Percentiles rank a stretch among this genome's conserved stretches.
Evolutionary conservation across 2,329 filamentous ascomycete species (phyloP).

Genomic region (Cadophora sp.): DNA sequence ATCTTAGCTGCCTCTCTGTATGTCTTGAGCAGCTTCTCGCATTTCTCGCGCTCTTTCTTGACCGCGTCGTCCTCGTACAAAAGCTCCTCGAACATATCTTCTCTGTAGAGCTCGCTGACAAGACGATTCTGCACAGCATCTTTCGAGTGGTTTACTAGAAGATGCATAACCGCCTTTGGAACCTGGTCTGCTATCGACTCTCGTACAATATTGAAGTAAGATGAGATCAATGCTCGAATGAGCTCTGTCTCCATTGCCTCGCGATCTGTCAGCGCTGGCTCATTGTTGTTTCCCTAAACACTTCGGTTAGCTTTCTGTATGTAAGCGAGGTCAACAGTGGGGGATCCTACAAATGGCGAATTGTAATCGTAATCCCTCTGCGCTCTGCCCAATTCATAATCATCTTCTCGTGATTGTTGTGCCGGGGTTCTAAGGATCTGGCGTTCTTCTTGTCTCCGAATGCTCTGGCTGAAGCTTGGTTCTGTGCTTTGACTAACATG

Average conservation of each 20-base stretch:
- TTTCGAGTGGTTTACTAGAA: slow-evolving; percentile 97
- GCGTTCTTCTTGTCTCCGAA: slow-evolving; percentile 71
- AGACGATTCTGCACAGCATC: slow-evolving; percentile 97
- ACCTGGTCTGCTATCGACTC: slow-evolving; percentile 99
- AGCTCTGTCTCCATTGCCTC: slow-evolving; percentile 98
- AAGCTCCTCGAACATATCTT: slow-evolving; percentile 87
- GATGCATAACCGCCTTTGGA: slow-evolving; percentile 98
- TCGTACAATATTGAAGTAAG: slow-evolving; percentile 98
- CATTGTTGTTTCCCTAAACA: slow-evolving; percentile 63
- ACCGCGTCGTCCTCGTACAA: slow-evolving; percentile 97
- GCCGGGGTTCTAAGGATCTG: slow-evolving; percentile 51
- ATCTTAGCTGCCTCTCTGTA: slow-evolving; percentile 99
- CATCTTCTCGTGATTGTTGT: slow-evolving; percentile 56
- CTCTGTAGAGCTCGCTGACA: slow-evolving; percentile 94
- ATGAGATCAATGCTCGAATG: slow-evolving; percentile 94
- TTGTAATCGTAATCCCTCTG: slow-evolving; percentile 50
- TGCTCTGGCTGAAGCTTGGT: slow-evolving; percentile 82
- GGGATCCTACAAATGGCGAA: slow-evolving; percentile 54
- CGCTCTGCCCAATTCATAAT: slow-evolving; percentile 44
- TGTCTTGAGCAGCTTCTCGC: slow-evolving; percentile 91
- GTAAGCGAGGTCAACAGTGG: slow-evolving; percentile 22
- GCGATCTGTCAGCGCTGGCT: slow-evolving; percentile 90
- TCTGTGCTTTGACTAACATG: slow-evolving; percentile 83
- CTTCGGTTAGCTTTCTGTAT: slow-evolving; percentile 33
- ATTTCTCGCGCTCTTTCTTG: slow-evolving; percentile 98